Evolutionary conservation across 1,284 basidiomycete species (phyloP).

Genomic region (Malassezia restricta): DNA sequence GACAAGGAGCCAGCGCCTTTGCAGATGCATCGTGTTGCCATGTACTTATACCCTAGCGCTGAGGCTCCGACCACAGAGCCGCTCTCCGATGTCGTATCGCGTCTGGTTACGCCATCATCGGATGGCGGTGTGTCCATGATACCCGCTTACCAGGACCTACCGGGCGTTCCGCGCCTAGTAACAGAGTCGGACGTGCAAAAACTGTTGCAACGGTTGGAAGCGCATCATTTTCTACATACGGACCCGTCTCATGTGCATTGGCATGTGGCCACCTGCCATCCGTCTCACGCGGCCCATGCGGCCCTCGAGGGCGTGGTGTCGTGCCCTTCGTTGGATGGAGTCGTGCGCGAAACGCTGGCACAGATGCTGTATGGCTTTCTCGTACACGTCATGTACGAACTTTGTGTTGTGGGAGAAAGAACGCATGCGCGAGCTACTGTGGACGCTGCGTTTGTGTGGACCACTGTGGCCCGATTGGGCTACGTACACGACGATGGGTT

Average conservation of each 20-base stretch:
- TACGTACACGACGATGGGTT: neutral
- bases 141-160: no score
- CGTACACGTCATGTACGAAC: slow-evolving; percentile 6
- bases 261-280: no score
- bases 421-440: neutral
- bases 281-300: no score
- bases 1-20: neutral
- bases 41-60: neutral
- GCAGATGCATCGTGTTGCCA: neutral
- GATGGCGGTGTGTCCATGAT: no score
- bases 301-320: no score
- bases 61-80: neutral
- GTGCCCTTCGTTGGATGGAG: no score
- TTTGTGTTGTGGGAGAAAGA: slow-evolving; percentile 6
- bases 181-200: no score
- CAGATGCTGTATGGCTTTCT: slow-evolving; percentile 1
- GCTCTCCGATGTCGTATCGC: neutral
- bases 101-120: neutral
- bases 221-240: no score
- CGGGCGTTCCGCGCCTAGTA: no score
- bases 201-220: no score
- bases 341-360: neutral
- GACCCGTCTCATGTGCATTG: no score
- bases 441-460: slow-evolving; percentile 7
- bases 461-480: slow-evolving; percentile 7